Percentiles rank a stretch among this genome's conserved stretches.
phyloP scores from a whole-genome alignment of 306 rosid genomes.

The Acmispon strigosus region DNA sequence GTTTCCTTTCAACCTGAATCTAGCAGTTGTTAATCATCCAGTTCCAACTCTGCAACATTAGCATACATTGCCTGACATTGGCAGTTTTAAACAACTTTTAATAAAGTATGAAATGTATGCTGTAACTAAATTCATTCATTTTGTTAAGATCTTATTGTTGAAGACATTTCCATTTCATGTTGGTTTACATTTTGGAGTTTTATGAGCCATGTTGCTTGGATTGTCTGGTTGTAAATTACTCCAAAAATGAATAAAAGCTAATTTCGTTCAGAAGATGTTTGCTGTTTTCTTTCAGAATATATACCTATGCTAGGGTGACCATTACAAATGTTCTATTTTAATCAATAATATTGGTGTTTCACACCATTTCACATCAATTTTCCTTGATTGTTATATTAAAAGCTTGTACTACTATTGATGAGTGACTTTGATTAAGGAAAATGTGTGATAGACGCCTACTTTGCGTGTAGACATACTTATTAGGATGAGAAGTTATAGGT shows the following conservation, averaged over 20 bases:
- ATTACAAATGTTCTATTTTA: background rate
- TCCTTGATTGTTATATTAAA: background rate
- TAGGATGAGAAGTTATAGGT: too few relatives aligned
- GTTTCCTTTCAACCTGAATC: conserved; percentile 8
- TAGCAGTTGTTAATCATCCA: background rate
- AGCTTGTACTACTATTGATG: background rate
- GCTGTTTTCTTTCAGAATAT: background rate
- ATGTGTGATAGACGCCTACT: too few relatives aligned
- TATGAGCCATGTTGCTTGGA: conserved; percentile 2
- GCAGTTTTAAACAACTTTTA: background rate
- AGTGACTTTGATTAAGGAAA: background rate
- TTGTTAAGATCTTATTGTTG: background rate
- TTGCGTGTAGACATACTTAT: too few relatives aligned
- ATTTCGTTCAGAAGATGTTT: background rate
- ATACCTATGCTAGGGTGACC: background rate
- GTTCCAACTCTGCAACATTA: background rate
- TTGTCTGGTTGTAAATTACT: background rate
- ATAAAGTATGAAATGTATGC: background rate
- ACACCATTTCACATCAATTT: background rate
- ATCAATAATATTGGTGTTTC: background rate
- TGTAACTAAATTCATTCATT: background rate
- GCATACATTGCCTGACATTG: background rate
- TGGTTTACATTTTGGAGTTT: background rate
- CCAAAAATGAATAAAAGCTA: background rate
- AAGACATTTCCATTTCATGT: background rate